phyloP scores from a whole-genome alignment of 495 filamentous ascomycete genomes.

The Hypoxylon perforatum region DNA sequence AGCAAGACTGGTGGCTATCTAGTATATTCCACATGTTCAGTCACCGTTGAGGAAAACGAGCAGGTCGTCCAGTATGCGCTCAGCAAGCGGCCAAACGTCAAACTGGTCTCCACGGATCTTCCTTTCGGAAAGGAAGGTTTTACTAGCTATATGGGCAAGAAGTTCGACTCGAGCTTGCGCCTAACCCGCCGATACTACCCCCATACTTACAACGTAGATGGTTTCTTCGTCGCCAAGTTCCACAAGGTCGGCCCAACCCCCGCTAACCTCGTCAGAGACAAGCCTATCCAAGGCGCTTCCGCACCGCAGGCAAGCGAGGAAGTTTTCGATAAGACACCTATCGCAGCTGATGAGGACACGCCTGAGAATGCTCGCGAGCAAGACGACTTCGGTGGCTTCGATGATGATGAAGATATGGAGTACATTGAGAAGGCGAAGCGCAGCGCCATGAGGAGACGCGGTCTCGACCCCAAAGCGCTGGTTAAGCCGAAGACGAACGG shows the following conservation, averaged over 20 bases:
- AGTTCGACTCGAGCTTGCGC: constrained; percentile 85
- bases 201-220: constrained; percentile 95
- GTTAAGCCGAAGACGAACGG: constrained; percentile 46
- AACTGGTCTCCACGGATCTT: constrained; percentile 90
- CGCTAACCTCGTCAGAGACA: constrained; percentile 61
- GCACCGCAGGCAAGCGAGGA: constrained; percentile 48
- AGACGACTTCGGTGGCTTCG: constrained; percentile 86
- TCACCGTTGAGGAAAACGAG: constrained; percentile 95
- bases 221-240: constrained; percentile 98
- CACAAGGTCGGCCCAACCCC: constrained; percentile 88
- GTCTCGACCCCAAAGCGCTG: constrained; percentile 63
- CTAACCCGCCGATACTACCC: constrained; percentile 92
- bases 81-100: constrained; percentile 89
- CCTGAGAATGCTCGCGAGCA: constrained; percentile 39
- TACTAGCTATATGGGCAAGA: constrained; percentile 85
- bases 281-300: constrained; percentile 34
- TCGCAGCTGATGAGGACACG: constrained; percentile 56
- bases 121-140: constrained; percentile 95
- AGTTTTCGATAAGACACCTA: constrained; percentile 62
- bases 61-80: constrained; percentile 93
- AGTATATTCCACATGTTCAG: constrained; percentile 87
- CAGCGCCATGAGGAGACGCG: constrained; percentile 65
- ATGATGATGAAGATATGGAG: constrained; percentile 82
- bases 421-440: constrained; percentile 79
- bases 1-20: constrained; percentile 92